Base-by-base conservation (phyloP, 2,329 filamentous ascomycete species). In the Xylariomycetidae sp. region DNA sequence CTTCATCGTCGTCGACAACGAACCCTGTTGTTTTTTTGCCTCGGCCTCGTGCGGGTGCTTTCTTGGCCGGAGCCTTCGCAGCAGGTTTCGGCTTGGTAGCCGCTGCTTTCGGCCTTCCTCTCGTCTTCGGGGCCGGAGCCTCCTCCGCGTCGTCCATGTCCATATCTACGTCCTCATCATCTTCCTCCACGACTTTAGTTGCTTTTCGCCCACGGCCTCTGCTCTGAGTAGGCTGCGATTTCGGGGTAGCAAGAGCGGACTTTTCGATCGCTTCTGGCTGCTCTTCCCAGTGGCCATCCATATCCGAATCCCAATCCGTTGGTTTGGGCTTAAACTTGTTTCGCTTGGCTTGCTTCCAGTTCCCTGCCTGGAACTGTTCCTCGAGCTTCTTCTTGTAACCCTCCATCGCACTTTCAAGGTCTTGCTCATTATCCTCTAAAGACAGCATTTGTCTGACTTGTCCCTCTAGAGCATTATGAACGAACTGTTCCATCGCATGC, bases 251-350 rank as follows among this genome's bases (percentile, higher is more conserved):
- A 9, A 55, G 50, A 4, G 53, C 49, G 6, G 54, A 50, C 10
- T 54, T 56, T n/a, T 80, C 69, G 5, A 80, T 58, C 2, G 82
- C 85, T 6, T 76, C 81, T 0, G 85, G 77, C 38, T 88, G 79
- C 30, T 92, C 84, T 40, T 83, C 83, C 89, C 90, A 97, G 31
- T 73, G 72, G 0, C 89, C 92, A 31, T 95, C 83, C 16, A 89
- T 66, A 45, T 97, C 90, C n/a, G 79, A 86, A 53, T 97, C 88
- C 88, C 89, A 97, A 3, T 70, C 71, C 9, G 77, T 74, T 2
- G 90, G 90, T 56, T 81, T 86, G 1, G 86, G 81, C 54, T 85
- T 90, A 40, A 85, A 68, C 43, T 68, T 77, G 37, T 60, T 57
- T 50, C 69, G 76, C 50, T 70, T 72, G 27, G 31, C 61, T 47